Evolutionary conservation across 306 rosid genomes (phyloP).

Genomic region (Castanea mollissima): DNA sequence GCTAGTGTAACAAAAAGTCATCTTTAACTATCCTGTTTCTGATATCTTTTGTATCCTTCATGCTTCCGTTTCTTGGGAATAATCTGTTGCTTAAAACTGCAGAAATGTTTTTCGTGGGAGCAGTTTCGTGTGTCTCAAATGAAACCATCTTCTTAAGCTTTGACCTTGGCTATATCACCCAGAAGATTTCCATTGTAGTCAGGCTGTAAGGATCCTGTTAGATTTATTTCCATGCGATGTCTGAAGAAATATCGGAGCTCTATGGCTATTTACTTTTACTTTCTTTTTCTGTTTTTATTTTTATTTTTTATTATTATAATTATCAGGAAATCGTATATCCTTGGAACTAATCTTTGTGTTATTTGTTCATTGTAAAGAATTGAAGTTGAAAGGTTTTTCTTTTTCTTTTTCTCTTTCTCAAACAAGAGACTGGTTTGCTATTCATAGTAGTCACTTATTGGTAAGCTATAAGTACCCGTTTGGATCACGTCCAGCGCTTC

Average conservation of each 20-base stretch:
- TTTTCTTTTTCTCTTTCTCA: conserved; percentile 3
- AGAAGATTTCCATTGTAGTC: conserved; percentile 7
- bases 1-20: not conserved
- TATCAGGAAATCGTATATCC: conserved; percentile 8
- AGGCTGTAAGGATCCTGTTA: conserved; percentile 15
- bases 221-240: conserved; percentile 11
- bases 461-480: not conserved
- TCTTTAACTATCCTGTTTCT: not conserved
- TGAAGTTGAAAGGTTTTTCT: not conserved
- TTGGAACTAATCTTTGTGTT: conserved; percentile 8
- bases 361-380: conserved; percentile 36
- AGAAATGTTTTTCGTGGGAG: conserved; percentile 59
- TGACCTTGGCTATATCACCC: not conserved
- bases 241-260: not conserved
- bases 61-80: not conserved
- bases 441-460: not conserved
- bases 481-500: no score
- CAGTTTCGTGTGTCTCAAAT: conserved; percentile 48
- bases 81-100: conserved; percentile 32
- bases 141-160: conserved; percentile 11
- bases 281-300: not conserved
- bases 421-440: not conserved
- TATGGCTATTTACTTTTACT: not conserved
- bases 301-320: conserved; percentile 1
- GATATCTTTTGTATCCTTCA: not conserved